Evolutionary conservation across 2,329 filamentous ascomycete genomes (phyloP), one percentile per base, ranked within the genome.

Genomic region (Fusarium bactridioides): DNA sequence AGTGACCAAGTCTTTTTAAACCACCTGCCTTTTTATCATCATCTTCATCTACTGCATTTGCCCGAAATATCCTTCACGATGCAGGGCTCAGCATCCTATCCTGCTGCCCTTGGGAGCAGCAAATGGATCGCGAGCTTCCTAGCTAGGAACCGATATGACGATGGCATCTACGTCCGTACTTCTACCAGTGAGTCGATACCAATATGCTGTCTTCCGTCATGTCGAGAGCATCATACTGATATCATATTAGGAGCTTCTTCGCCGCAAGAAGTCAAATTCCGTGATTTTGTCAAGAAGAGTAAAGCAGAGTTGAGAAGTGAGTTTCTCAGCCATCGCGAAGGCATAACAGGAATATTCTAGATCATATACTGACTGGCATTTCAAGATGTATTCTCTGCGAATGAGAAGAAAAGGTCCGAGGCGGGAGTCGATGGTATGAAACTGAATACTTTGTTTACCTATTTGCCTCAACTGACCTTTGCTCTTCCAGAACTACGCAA

Each of bases 261-360:
- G 0, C 27, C 27, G 13, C 38, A 61, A 13, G 67, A 71, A 23
- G 37, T 31, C 33, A 73, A 71, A 53, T 44, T 71, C 12, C 54
- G 33, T 11, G 21, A 40, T 9, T 27, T 71, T 2, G 37, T 61
- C 29, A 57, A 58, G 38, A 71, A 67, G 27, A 53, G 54, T 7
- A 73, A 57, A 10, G 33, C 54, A 2, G 70, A 73, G 4, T 23
- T 73, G 10, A 56, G 40, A 19, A 55, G 70, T 71, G 61, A 70
- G 70, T 51, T 7, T 21, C 38, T 18, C 10, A 27, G 5, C 7
- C 23, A 18, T 18, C 13, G 13, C 23, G 10, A n/a, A 40, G n/a
- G 25, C 6, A 27, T 21, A 29, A 4, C 15, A 25, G n/a, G 18
- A 37, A 54, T 27, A 54, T 38, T 21, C 7, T 18, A 21, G 15